phyloP scores from a whole-genome alignment of 73 alveolate species.

The Durusdinium trenchii region DNA sequence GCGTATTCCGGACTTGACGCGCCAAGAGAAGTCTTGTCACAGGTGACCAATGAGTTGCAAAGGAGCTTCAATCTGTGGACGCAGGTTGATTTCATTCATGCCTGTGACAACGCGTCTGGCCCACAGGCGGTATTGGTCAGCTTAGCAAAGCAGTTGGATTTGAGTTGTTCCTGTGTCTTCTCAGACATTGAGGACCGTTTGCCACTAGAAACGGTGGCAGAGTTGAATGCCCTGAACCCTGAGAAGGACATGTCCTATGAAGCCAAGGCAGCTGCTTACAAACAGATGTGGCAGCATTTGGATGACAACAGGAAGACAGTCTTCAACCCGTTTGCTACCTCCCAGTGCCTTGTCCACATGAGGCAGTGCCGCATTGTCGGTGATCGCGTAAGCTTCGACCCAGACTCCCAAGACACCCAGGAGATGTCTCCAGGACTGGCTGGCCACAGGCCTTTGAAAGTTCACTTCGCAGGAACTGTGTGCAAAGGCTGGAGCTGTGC shows the following conservation, averaged over 20 bases:
- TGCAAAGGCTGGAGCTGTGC: constrained; percentile 1
- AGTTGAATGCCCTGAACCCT: not conserved
- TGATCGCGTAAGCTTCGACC: not conserved
- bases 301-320: not conserved
- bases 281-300: not conserved
- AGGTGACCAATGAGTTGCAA: not conserved
- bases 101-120: not conserved
- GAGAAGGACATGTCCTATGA: not conserved
- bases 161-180: not conserved
- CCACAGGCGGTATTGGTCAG: not conserved
- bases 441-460: not conserved
- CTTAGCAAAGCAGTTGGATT: not conserved
- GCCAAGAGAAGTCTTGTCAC: constrained; percentile 4
- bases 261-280: not conserved
- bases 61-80: not conserved
- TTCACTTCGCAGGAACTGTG: constrained; percentile 8
- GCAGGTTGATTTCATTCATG: not conserved
- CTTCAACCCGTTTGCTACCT: not conserved
- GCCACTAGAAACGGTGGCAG: not conserved
- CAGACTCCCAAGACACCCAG: not conserved
- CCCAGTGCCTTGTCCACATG: not conserved
- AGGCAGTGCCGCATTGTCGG: not conserved
- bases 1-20: constrained; percentile 22
- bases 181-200: constrained; percentile 1
- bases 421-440: not conserved